These are phyloP conservation scores for Gamsiella multidivaricata DNA, from an alignment of 192 early-diverging fungal species.

Conservation along the genomic window DNA sequence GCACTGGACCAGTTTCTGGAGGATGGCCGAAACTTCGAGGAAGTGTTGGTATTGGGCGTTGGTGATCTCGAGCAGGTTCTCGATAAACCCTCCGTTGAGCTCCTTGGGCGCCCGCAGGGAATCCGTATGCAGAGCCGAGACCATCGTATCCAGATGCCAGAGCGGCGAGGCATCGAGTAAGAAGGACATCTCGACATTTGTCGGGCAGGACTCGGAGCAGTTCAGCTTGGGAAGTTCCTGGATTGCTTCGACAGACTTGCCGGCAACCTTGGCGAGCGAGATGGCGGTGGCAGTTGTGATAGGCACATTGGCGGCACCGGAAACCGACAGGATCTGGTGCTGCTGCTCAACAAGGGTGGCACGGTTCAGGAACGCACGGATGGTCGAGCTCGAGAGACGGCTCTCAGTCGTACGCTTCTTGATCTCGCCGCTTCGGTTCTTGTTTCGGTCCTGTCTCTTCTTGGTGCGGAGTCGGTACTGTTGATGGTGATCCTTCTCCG, in stretches of 20 bases:
- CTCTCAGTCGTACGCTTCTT: conserved; percentile 19
- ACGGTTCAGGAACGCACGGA: conserved; percentile 42
- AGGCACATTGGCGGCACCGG: conserved; percentile 20
- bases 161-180: conserved; percentile 47
- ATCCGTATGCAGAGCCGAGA: conserved; percentile 46
- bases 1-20: conserved; percentile 36
- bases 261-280: conserved; percentile 42
- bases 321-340: conserved; percentile 43
- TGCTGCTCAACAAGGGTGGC: conserved; percentile 44
- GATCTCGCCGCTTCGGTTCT: conserved; percentile 22
- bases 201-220: conserved; percentile 29
- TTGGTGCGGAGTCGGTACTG: conserved; percentile 1
- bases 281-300: conserved; percentile 32
- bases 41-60: conserved; percentile 52
- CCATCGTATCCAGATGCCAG: conserved; percentile 53
- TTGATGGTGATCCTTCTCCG: conserved; percentile 1
- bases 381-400: conserved; percentile 21
- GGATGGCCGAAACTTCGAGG: conserved; percentile 46
- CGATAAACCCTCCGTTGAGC: conserved; percentile 34
- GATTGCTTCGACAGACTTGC: conserved; percentile 32
- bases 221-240: conserved; percentile 34
- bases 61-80: conserved; percentile 42
- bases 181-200: conserved; percentile 51
- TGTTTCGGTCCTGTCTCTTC: conserved; percentile 8
- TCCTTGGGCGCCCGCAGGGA: conserved; percentile 45